Evolutionary conservation across 257 asterid species (phyloP).

Genomic region (Solanum raphanifolium): DNA sequence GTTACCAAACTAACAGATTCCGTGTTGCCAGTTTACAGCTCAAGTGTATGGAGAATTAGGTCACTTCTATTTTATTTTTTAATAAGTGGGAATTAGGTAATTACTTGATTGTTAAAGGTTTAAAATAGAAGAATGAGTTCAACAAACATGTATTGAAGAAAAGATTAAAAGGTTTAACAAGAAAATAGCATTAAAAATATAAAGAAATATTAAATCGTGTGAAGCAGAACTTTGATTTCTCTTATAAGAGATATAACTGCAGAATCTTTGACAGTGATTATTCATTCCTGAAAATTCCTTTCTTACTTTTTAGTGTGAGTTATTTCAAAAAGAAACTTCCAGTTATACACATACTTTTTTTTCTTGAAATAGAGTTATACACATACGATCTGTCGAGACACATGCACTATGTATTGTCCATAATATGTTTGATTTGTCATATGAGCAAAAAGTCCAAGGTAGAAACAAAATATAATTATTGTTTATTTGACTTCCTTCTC

Average conservation of each 20-base stretch:
- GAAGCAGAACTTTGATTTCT: not conserved
- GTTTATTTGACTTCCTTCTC: not conserved
- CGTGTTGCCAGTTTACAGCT: not conserved
- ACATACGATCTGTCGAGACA: not conserved
- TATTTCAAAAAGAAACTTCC: not conserved
- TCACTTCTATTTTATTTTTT: not conserved
- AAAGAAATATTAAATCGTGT: not conserved
- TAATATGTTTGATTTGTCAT: not conserved
- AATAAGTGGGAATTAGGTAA: not conserved
- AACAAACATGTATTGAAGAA: not conserved
- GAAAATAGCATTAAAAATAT: not conserved
- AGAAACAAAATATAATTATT: no score
- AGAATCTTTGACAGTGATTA: not conserved
- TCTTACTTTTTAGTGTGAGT: not conserved
- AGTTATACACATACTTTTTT: not conserved
- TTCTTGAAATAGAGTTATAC: not conserved
- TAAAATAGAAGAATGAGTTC: not conserved
- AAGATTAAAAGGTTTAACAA: not conserved
- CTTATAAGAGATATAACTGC: not conserved
- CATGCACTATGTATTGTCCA: not conserved
- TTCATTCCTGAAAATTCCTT: not conserved
- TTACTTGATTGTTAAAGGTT: not conserved
- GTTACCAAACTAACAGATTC: not conserved
- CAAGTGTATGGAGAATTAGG: not conserved
- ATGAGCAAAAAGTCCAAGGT: not conserved